Base-by-base conservation (phyloP, 768 basidiomycete genomes). In the Hygrophorus pudorinus region DNA sequence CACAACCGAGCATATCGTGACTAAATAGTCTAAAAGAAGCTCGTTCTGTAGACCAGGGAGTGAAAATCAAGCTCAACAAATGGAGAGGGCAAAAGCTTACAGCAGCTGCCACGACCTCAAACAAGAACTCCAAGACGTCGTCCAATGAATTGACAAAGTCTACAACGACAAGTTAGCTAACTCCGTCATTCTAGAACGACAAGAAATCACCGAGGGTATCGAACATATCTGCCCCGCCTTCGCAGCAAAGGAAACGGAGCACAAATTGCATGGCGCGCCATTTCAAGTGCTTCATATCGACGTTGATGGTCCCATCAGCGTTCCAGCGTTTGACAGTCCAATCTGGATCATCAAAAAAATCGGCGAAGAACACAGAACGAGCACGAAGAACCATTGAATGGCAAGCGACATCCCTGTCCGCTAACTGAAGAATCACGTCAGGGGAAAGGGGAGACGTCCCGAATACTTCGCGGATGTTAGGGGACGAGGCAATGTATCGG, bases 91-190 rank as follows among this genome's bases (percentile, higher is more conserved):
- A 31, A n/a, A 20, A 21, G 66, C 76, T 59, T 58, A 92, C 90
- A 29, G 92, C 89, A 13, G 78, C 82, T 29, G 81, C 81, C 61
- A 96, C 76, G 12, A 97, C 80, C 16, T 82, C 78, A 49, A 96
- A 90, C 64, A 91, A 75, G 51, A 92, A 88, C 48, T 90, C 84
- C 45, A 98, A 60, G 24, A 89, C 66, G 29, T 85, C 79, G 45
- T 98, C 90, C 4, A 79, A 63, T 1, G 73, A 75, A 18, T 73
- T 54, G 2, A 73, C 63, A 53, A 78, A 83, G 41, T 83, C 85
- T 85, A 54, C 27, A n/a, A 7, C n/a, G n/a, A n/a, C 5, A 28
- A 30, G n/a, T 40, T 39, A 40, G 30, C 28, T 16, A n/a, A 11
- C 16, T 14, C 10, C 24, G 4, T 17, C 13, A 3, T 14, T 28